Evolutionary conservation across 768 basidiomycete genomes (phyloP).

Genomic region (Lyophyllum decastes): DNA sequence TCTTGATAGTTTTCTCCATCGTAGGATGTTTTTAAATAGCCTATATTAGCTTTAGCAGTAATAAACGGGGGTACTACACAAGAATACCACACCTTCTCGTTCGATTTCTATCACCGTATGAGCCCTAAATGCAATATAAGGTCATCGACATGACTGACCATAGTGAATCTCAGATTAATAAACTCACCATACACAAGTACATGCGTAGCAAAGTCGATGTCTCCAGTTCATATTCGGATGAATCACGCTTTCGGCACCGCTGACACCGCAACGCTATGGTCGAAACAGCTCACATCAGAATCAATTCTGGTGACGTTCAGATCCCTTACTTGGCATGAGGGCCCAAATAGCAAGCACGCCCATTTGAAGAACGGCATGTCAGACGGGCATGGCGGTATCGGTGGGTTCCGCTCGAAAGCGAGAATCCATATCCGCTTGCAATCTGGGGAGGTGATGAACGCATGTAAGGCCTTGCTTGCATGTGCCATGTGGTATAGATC

Average conservation of each 20-base stretch:
- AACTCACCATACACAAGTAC: neutral
- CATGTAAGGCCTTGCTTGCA: neutral
- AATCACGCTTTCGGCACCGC: no score
- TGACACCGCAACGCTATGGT: neutral
- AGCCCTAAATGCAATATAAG: neutral
- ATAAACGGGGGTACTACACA: no score
- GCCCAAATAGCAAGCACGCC: constrained; percentile 2
- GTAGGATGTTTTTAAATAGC: neutral
- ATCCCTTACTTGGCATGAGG: neutral
- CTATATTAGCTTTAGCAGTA: neutral
- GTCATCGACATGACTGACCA: neutral
- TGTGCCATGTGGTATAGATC: neutral
- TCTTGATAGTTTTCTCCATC: neutral
- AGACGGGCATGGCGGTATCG: neutral
- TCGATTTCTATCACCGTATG: no score
- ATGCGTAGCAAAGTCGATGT: neutral
- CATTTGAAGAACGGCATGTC: constrained; percentile 1
- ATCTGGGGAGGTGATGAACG: neutral
- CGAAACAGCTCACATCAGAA: neutral
- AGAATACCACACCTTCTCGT: neutral
- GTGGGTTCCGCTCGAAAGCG: neutral
- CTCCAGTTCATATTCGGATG: neutral
- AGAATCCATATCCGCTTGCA: neutral
- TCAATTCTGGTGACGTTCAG: neutral
- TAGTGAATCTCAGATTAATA: neutral